Evolutionary conservation across 768 basidiomycete genomes (phyloP), one percentile per base, ranked within the genome.

Genomic region (Amanita pseudoporphyria): DNA sequence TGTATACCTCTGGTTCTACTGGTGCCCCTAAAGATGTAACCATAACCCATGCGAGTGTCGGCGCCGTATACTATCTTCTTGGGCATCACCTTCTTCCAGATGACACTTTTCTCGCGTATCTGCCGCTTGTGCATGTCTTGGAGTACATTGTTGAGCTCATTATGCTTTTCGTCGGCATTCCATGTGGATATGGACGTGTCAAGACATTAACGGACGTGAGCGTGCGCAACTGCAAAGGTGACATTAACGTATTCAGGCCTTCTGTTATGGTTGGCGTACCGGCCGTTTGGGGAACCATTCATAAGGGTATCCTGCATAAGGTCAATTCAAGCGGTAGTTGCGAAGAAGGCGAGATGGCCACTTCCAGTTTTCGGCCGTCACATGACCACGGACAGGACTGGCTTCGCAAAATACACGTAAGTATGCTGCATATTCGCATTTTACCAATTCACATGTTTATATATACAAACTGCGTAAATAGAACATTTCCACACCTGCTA

Each of bases 141-240:
- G 95, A 98, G 67, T 96, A 90, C 62, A 82, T 94, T 52, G 90
- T 96, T 57, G 95, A 99, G 71, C 69, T 88, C 40, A 68, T 71
- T 50, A 74, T 91, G 61, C 67, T 86, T 59, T 84, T 81, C 58
- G 70, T 81, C 28, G 90, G 93, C 53, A 71, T 94, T 69, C 82
- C 81, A 24, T 77, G 79, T 24, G 95, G 96, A 1, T 99, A 88
- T 56, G 95, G 91, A 10, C 82, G 85, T 45, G 83, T 94, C 63
- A 97, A 96, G 80, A 99, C 95, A 6, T 77, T 98, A 54, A 97
- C 95, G 3, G 94, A 97, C 60, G 78, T 82, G 2, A 90, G 84
- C n/a, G 90, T 95, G 16, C 81, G 92, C 39, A 84, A 88, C 36
- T 77, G 76, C 61, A 77, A 84, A 51, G 95, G 95, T 43, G 95